Evolutionary conservation across 306 rosid genomes (phyloP).

Genomic region (Purshia tridentata): DNA sequence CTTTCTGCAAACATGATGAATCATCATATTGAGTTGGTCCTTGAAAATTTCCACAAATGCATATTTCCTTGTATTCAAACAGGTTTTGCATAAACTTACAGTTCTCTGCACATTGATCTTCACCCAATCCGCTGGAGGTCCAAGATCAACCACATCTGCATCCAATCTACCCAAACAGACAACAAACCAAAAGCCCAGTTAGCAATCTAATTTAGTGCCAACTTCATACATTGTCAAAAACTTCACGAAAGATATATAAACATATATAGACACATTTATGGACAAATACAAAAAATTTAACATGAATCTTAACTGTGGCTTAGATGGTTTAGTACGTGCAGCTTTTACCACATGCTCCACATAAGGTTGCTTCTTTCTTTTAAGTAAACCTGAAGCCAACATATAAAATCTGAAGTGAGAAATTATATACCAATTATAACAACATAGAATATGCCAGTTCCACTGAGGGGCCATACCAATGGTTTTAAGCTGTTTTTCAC

Average conservation of each 20-base stretch:
- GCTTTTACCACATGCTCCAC: conserved; percentile 70
- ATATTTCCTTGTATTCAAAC: conserved; percentile 20
- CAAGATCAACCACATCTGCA: conserved; percentile 69
- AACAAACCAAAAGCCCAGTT: conserved; percentile 28
- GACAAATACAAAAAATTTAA: conserved; percentile 19
- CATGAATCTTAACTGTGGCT: conserved; percentile 74
- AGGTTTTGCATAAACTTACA: conserved; percentile 48
- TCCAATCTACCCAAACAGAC: conserved; percentile 63
- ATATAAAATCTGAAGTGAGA: conserved; percentile 24
- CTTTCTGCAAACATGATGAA: conserved; percentile 60
- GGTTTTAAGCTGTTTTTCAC: conserved; percentile 90
- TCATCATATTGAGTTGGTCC: conserved; percentile 23
- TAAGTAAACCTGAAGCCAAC: conserved; percentile 61
- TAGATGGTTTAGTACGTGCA: conserved; percentile 69
- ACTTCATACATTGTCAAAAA: conserved; percentile 14
- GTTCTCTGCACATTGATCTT: conserved; percentile 92
- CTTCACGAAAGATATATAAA: neutral
- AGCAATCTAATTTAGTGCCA: conserved; percentile 21
- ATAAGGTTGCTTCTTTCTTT: conserved; percentile 81
- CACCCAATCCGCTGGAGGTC: conserved; percentile 99
- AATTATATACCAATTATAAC: conserved; percentile 1
- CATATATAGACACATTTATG: neutral
- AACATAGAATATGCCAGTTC: conserved; percentile 16
- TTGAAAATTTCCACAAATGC: neutral
- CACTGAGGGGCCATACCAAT: conserved; percentile 55